These are phyloP conservation scores for Monosporascus sp. DNA, from an alignment of 2,329 filamentous ascomycete genomes.

Conservation along the genomic window DNA sequence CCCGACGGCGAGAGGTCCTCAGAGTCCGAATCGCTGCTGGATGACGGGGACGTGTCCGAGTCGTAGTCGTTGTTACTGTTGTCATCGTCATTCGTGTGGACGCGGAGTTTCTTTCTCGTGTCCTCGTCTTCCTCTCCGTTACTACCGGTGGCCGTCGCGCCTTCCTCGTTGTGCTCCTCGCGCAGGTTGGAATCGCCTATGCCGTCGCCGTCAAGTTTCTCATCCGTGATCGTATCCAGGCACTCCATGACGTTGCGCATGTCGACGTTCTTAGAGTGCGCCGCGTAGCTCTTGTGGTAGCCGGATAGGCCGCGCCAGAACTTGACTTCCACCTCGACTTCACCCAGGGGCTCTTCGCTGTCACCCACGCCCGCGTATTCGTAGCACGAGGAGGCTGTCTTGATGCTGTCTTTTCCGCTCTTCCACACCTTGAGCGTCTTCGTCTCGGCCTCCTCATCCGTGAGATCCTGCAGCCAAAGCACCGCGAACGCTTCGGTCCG, in stretches of 20 bases:
- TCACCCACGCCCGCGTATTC: slow-evolving; percentile 40
- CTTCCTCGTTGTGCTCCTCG: neutral
- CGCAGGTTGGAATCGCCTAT: slow-evolving; percentile 12
- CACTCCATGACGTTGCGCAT: slow-evolving; percentile 60
- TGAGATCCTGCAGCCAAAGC: slow-evolving; percentile 65
- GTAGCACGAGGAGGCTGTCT: slow-evolving; percentile 29
- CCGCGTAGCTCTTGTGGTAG: slow-evolving; percentile 52
- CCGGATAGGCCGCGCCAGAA: slow-evolving; percentile 59
- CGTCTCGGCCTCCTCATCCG: slow-evolving; percentile 60
- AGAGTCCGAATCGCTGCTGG: neutral
- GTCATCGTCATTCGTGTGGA: slow-evolving; percentile 28
- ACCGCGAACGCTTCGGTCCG: slow-evolving; percentile 58
- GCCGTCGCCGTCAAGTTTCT: slow-evolving; percentile 34
- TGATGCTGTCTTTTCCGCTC: slow-evolving; percentile 49
- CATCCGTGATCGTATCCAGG: slow-evolving; percentile 55
- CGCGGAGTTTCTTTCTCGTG: slow-evolving; percentile 23
- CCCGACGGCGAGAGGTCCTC: slow-evolving; percentile 15
- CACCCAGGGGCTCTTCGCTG: slow-evolving; percentile 51
- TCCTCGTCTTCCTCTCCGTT: slow-evolving; percentile 24
- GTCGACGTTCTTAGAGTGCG: slow-evolving; percentile 44
- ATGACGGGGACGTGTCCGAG: slow-evolving; percentile 11
- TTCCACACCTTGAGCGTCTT: slow-evolving; percentile 61
- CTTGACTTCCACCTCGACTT: slow-evolving; percentile 51
- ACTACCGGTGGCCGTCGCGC: slow-evolving; percentile 7
- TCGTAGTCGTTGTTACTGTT: slow-evolving; percentile 31